phyloP scores from a whole-genome alignment of 208 protist species.

The Naegleria gruberi region DNA sequence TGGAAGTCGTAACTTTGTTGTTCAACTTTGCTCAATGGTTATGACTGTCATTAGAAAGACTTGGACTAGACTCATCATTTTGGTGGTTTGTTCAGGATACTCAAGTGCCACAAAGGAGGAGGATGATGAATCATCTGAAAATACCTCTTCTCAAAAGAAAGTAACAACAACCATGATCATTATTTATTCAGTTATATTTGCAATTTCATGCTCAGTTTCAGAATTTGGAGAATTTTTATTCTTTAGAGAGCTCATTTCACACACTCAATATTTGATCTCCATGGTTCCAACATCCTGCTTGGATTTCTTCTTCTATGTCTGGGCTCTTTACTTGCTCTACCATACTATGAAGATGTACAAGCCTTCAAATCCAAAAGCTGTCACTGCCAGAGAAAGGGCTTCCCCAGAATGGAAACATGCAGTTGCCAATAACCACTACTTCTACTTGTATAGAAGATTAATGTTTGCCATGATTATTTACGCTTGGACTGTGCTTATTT shows the following conservation, averaged over 20 bases:
- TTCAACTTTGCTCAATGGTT: background rate
- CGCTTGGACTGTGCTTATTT: background rate
- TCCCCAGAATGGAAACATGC: background rate
- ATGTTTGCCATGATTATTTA: background rate
- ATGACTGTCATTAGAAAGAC: background rate
- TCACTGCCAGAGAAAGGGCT: background rate
- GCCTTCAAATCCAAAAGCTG: background rate
- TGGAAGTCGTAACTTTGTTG: background rate
- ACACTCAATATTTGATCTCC: background rate
- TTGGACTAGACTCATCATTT: background rate
- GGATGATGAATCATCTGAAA: background rate
- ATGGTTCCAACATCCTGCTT: background rate
- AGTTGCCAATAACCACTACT: background rate
- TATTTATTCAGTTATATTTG: background rate
- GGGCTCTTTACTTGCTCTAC: background rate
- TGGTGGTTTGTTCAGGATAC: background rate
- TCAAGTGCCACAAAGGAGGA: background rate
- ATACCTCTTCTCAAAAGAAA: background rate
- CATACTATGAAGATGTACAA: background rate
- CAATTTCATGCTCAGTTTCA: background rate
- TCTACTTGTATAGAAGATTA: background rate
- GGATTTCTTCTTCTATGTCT: background rate
- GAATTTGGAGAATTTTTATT: background rate
- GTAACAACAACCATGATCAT: background rate
- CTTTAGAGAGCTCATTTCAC: background rate